Percentiles rank a stretch among this genome's conserved stretches.
These are phyloP conservation scores for Backusella sp. DNA, from an alignment of 192 early-diverging fungal genomes.

Conservation along the genomic window DNA sequence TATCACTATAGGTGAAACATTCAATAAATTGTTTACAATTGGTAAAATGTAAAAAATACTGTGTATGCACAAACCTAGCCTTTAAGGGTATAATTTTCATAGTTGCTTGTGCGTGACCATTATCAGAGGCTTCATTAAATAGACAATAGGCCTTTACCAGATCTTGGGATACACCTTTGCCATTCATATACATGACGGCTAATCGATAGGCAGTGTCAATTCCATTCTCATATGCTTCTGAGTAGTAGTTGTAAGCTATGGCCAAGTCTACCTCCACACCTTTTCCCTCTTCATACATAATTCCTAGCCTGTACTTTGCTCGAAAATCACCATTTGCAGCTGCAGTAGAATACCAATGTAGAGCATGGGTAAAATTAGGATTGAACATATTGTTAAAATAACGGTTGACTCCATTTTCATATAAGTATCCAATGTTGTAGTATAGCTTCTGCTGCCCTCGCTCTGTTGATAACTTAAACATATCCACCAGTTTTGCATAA, in stretches of 20 bases:
- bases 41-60: no score
- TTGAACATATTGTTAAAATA: neutral
- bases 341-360: neutral
- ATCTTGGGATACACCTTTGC: no score
- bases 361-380: neutral
- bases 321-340: neutral
- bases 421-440: neutral
- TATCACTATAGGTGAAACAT: neutral
- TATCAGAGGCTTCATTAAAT: no score
- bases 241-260: neutral
- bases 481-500: neutral
- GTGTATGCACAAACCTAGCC: no score
- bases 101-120: no score
- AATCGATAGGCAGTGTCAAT: neutral
- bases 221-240: neutral
- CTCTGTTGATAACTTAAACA: neutral
- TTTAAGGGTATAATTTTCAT: no score
- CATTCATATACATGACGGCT: no score
- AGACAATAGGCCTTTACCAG: no score
- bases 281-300: neutral
- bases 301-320: neutral
- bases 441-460: neutral
- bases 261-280: neutral
- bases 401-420: no score
- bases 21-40: neutral